Evolutionary conservation across 139 green algal species (phyloP).

Genomic region (Chlorella ohadii): DNA sequence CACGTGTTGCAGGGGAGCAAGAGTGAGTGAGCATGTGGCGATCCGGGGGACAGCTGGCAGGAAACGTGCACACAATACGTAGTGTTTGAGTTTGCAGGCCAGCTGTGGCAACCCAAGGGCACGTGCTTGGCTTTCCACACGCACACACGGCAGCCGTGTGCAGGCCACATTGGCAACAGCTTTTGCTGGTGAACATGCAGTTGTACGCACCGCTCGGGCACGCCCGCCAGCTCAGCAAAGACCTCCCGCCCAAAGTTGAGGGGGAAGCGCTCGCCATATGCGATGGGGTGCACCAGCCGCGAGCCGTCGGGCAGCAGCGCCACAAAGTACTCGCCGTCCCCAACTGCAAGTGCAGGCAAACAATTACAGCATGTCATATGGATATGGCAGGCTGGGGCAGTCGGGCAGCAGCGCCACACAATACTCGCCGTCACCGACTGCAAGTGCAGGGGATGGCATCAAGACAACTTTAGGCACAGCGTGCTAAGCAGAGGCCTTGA

Average conservation of each 20-base stretch:
- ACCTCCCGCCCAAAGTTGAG: constrained; percentile 84
- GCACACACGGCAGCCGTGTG: too few species aligned
- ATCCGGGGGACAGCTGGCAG: not conserved
- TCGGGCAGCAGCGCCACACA: constrained; percentile 84
- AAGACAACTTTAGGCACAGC: too few species aligned
- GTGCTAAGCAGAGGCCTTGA: too few species aligned
- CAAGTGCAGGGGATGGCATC: too few species aligned
- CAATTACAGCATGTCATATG: too few species aligned
- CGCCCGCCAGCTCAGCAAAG: constrained; percentile 71
- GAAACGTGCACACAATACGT: too few species aligned
- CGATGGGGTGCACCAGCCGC: constrained; percentile 77
- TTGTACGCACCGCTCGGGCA: constrained; percentile 53
- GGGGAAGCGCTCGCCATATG: constrained; percentile 70
- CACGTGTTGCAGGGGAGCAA: not conserved
- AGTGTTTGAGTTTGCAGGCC: too few species aligned
- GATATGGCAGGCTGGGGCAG: too few species aligned
- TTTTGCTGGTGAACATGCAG: not conserved
- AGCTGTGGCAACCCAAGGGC: too few species aligned
- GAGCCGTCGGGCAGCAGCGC: constrained; percentile 83
- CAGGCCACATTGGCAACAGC: not conserved
- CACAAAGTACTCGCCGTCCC: constrained; percentile 83
- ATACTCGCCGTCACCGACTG: constrained; percentile 81
- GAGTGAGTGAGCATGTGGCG: too few species aligned
- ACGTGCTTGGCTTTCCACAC: too few species aligned
- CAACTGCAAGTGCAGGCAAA: constrained; percentile 43